Evolutionary conservation across 495 filamentous ascomycete species (phyloP), one percentile per base, ranked within the genome.

Genomic region (Trichocladium antarcticum): DNA sequence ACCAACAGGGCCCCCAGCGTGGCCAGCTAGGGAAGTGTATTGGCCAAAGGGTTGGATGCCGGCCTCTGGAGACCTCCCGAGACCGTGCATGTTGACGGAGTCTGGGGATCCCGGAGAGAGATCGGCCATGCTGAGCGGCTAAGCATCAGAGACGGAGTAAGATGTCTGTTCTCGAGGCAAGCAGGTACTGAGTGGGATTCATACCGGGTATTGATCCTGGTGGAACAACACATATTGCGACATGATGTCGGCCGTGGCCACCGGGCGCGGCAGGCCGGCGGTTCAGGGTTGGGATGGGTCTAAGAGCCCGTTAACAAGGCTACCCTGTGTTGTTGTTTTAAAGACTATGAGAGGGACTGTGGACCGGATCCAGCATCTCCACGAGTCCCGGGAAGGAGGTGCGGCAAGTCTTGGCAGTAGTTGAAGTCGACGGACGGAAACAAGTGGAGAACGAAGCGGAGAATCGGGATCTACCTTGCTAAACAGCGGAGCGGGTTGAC

Each of bases 201-300:
- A 39, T 55, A 55, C 52, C n/a, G 47, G 31, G 37, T 31, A 47
- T 6, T n/a, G 31, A 20, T 48, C 50, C 7, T 48, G 50, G 38
- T 44, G 12, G 17, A 37, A 53, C 11, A 16, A 20, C 10, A 19
- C 2, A 20, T 42, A 36, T 27, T 55, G 52, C 37, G 52, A 37
- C 52, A 55, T 55, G 51, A 28, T 49, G 45, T 19, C 2, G 6
- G 7, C 2, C 2, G 31, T 10, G 5, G 5, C 27, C 5, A 11
- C 31, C 31, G 31, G 31, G 4, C 24, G 8, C 3, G 3, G 24
- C 24, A 27, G 24, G 24, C 24, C 24, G 24, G 24, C 24, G 8
- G 8, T 27, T 27, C 31, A 32, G 31, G 31, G 7, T 2, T 10
- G 10, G 10, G 11, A 11, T 10, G 11, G 31, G 31, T 14, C 31